Conservation (phyloP, 78 protist genomes). For the Cyanophora paradoxa region DNA sequence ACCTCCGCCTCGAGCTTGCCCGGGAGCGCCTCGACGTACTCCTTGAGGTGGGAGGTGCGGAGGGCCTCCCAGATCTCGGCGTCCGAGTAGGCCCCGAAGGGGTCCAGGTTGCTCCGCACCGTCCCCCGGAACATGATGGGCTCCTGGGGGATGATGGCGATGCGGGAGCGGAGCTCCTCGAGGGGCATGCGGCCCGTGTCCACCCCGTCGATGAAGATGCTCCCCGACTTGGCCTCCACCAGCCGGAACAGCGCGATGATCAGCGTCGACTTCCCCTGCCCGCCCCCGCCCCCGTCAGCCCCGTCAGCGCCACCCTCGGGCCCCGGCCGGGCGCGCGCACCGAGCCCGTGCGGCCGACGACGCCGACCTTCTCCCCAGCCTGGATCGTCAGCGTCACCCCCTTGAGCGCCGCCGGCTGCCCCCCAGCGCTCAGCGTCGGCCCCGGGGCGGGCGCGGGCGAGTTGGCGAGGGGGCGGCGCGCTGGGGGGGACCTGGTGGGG, state of each 20-base stretch:
- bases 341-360: conserved; percentile 26
- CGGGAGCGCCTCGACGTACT: not conserved
- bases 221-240: not conserved
- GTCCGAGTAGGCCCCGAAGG: not conserved
- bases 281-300: too few relatives aligned
- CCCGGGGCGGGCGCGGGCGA: not conserved
- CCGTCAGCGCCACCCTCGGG: not conserved
- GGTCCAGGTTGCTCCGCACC: conserved; percentile 31
- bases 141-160: conserved; percentile 30
- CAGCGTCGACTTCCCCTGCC: conserved; percentile 19
- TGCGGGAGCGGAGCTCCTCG: not conserved
- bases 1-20: not conserved
- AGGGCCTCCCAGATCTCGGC: conserved; percentile 12
- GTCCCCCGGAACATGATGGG: conserved; percentile 21
- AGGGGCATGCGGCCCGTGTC: not conserved
- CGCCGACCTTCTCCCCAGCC: conserved; percentile 5
- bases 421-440: not conserved
- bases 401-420: not conserved
- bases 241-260: conserved; percentile 10
- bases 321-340: too few relatives aligned
- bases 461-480: not conserved
- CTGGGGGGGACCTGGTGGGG: too few relatives aligned
- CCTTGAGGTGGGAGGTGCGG: not conserved
- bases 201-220: conserved; percentile 19
- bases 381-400: not conserved